phyloP scores from a whole-genome alignment of 768 basidiomycete genomes.

The Floccularia luteovirens region DNA sequence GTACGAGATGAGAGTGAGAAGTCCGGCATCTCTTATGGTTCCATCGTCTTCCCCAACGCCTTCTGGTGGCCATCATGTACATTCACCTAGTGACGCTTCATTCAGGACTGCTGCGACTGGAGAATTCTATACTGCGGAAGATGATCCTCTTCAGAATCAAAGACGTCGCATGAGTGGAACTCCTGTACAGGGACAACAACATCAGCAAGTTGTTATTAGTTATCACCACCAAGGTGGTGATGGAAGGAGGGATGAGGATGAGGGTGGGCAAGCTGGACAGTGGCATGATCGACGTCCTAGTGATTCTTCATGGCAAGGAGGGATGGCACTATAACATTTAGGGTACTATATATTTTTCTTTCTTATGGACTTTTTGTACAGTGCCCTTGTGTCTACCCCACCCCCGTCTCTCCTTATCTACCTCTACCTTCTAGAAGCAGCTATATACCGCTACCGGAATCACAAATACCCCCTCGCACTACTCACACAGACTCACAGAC shows the following conservation, averaged over 20 bases:
- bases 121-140: constrained; percentile 28
- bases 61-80: constrained; percentile 13
- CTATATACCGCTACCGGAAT: too few relatives aligned
- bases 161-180: constrained; percentile 3
- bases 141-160: constrained; percentile 7
- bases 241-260: constrained; percentile 21
- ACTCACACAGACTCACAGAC: too few relatives aligned
- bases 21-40: constrained; percentile 8
- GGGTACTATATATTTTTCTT: too few relatives aligned
- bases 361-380: too few relatives aligned
- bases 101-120: constrained; percentile 36
- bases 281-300: constrained; percentile 18
- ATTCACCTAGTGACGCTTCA: constrained; percentile 28
- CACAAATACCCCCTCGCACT: too few relatives aligned
- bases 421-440: too few relatives aligned
- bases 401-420: too few relatives aligned
- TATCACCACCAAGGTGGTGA: too few relatives aligned
- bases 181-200: constrained; percentile 11
- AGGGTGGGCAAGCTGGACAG: constrained; percentile 13
- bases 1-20: constrained; percentile 33
- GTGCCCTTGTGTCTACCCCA: too few relatives aligned
- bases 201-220: constrained; percentile 8
- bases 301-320: constrained; percentile 29
- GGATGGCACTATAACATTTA: constrained; percentile 29
- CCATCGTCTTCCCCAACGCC: neutral